phyloP scores from a whole-genome alignment of 768 basidiomycete genomes.

The Trametes meyenii region DNA sequence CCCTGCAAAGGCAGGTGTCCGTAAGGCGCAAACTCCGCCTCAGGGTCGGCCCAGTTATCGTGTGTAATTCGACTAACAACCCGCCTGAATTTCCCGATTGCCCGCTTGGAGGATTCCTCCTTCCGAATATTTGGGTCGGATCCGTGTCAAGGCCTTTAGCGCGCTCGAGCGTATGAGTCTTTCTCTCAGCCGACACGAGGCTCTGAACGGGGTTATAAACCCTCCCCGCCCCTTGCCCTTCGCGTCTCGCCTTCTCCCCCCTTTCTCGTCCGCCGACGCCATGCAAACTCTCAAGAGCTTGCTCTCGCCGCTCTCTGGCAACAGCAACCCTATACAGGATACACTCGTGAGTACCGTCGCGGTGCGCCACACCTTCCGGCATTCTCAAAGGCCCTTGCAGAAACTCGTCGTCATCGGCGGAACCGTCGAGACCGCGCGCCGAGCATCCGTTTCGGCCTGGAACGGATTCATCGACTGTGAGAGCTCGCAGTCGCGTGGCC shows the following conservation, averaged over 20 bases:
- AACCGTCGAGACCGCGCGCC: conserved; percentile 82
- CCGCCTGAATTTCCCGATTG: conserved; percentile 13
- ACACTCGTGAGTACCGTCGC: conserved; percentile 57
- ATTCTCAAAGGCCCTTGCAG: conserved; percentile 39
- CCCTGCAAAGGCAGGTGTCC: conserved; percentile 10
- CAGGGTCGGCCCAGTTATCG: conserved; percentile 14
- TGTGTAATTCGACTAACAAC: conserved; percentile 12
- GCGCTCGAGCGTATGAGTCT: conserved; percentile 5
- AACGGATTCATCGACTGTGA: conserved; percentile 87
- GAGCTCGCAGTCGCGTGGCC: conserved; percentile 26
- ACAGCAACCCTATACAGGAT: conserved; percentile 72
- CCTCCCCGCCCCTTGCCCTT: conserved; percentile 18
- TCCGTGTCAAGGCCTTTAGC: conserved; percentile 6
- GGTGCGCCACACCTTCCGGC: not conserved
- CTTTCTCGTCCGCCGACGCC: conserved; percentile 14
- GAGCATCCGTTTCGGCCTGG: conserved; percentile 84
- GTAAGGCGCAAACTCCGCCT: conserved; percentile 7
- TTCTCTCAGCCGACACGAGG: conserved; percentile 27
- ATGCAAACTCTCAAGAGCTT: conserved; percentile 78
- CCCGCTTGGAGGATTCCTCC: conserved; percentile 17
- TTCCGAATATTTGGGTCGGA: conserved; percentile 16
- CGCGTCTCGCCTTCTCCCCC: conserved; percentile 17
- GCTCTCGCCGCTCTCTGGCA: conserved; percentile 63
- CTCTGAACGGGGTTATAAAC: conserved; percentile 24
- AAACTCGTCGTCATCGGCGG: conserved; percentile 92